Percentiles rank a stretch among this genome's conserved stretches.
phyloP scores from a whole-genome alignment of 2,329 filamentous ascomycete genomes.

The Cladophialophora immunda region DNA sequence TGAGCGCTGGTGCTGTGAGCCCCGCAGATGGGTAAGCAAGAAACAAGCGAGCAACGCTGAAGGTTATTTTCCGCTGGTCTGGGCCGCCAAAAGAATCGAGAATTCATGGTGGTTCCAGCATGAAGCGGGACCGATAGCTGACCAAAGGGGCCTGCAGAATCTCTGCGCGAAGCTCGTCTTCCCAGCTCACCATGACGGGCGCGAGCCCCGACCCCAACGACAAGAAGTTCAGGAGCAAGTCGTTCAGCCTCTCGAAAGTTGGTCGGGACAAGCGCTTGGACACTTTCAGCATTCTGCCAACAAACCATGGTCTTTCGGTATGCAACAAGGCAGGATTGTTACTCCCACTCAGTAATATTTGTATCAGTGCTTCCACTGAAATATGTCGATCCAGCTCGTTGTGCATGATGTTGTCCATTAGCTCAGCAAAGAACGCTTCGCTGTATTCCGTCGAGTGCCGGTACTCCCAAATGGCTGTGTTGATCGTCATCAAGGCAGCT shows the following conservation, averaged over 20 bases:
- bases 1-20: constrained; percentile 1
- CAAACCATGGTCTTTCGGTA: constrained; percentile 50
- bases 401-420: constrained; percentile 45
- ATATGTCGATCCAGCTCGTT: constrained; percentile 49
- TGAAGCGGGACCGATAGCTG: constrained; percentile 46
- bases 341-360: constrained; percentile 50
- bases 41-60: background rate
- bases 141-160: constrained; percentile 49
- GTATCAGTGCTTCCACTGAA: constrained; percentile 51
- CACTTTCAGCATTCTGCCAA: constrained; percentile 51
- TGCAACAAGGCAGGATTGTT: constrained; percentile 41
- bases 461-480: constrained; percentile 53
- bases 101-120: constrained; percentile 27
- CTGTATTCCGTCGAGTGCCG: constrained; percentile 44
- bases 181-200: constrained; percentile 44
- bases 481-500: constrained; percentile 49
- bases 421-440: constrained; percentile 47
- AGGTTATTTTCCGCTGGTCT: background rate
- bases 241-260: constrained; percentile 48
- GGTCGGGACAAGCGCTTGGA: constrained; percentile 47
- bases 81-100: background rate
- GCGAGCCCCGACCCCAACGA: constrained; percentile 43
- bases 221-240: constrained; percentile 49
- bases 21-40: constrained; percentile 7
- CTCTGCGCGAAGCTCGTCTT: constrained; percentile 47